Evolutionary conservation across 108 stramenopile species (phyloP).

Genomic region (Nitzschia palea): DNA sequence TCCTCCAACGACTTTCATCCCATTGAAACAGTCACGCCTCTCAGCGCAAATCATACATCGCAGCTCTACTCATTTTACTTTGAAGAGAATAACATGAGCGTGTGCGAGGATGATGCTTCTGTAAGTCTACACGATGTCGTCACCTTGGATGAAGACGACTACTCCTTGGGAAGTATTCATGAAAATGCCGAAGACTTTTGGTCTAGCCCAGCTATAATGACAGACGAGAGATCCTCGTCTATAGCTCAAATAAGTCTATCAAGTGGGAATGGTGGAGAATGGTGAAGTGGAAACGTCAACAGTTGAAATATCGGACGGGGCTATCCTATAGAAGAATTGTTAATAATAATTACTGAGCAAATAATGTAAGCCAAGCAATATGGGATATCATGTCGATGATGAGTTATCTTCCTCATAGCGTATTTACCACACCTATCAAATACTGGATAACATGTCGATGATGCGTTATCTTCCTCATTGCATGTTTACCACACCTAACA

Average conservation of each 20-base stretch:
- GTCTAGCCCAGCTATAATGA: not conserved
- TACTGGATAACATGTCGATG: too few relatives aligned
- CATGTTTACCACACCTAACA: slow-evolving; percentile 1
- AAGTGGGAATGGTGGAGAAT: too few relatives aligned
- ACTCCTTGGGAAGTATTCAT: not conserved
- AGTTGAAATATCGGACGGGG: too few relatives aligned
- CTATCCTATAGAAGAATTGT: too few relatives aligned
- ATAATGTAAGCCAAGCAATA: too few relatives aligned
- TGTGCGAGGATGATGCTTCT: not conserved
- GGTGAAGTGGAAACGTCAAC: too few relatives aligned
- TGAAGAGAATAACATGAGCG: slow-evolving; percentile 3
- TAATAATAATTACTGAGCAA: too few relatives aligned
- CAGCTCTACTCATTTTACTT: slow-evolving; percentile 26
- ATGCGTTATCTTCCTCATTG: too few relatives aligned
- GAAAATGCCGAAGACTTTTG: slow-evolving; percentile 14
- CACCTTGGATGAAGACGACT: slow-evolving; percentile 11
- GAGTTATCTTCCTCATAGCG: too few relatives aligned
- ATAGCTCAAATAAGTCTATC: slow-evolving; percentile 7
- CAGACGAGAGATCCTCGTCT: slow-evolving; percentile 1
- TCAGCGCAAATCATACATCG: slow-evolving; percentile 1
- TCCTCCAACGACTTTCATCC: not conserved
- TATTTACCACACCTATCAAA: too few relatives aligned
- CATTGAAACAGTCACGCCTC: slow-evolving; percentile 5
- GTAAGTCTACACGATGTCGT: slow-evolving; percentile 14
- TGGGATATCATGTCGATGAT: too few relatives aligned